Evolutionary conservation across 2,329 filamentous ascomycete species (phyloP), one percentile per base, ranked within the genome.

Genomic region (Chrysoporthe austroafricana): DNA sequence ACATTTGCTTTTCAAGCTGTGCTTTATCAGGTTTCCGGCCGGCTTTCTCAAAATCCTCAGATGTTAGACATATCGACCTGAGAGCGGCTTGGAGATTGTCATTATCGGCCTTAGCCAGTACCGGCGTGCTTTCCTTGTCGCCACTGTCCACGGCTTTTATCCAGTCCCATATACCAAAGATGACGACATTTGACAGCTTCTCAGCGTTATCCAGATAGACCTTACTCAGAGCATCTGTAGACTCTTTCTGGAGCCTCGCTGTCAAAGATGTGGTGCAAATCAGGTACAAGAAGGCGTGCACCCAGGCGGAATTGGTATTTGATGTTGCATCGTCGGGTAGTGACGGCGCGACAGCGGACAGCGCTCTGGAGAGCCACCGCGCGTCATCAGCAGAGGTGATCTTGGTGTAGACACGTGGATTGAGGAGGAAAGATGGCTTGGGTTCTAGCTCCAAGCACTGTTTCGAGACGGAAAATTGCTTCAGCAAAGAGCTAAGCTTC

Each of bases 391-490:
- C 88, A 0, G 84, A 80, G 2, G 85, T 84, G 34, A 97, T 75
- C 75, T 97, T 97, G 48, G 90, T 89, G 79, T 96, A 98, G 5
- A 97, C 88, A 70, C 92, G 91, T 44, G 91, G 86, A 74, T 92
- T 97, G 6, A 98, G 84, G 26, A 98, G 82, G 77, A 97, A 96
- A 0, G 95, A 97, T 16, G 92, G 90, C 76, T 97, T 97, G 0
- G 92, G 89, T n/a, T 90, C 88, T 48, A 89, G 78, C 1, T 85
- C 84, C 69, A 97, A 83, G 13, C 88, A 88, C 73, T 93, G 89
- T 62, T 88, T 86, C 34, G 85, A 77, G 36, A 94, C 80, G 42
- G 87, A 82, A 34, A 87, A 84, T 73, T 89, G 90, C 73, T 91
- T 90, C 32, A 86, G 77, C 46, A 90, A 74, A 2, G 80, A 72